Conservation (phyloP, 768 basidiomycete genomes). For the Leucosporidium scottii region DNA sequence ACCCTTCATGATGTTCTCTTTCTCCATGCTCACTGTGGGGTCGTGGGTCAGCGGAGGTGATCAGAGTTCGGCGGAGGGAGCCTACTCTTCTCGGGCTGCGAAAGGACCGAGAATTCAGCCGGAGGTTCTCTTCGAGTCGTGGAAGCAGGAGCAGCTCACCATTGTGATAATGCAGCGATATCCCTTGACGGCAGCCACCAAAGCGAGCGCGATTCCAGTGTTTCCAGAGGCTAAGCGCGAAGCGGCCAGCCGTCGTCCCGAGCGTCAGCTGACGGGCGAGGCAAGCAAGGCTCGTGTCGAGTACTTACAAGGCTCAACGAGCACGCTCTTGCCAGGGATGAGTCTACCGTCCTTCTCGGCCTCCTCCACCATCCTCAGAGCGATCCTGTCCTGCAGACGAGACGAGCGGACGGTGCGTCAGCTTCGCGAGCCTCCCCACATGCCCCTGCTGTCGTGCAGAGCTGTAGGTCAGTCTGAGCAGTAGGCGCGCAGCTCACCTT, state of each 20-base stretch:
- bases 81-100: too few species aligned
- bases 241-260: conserved; percentile 8
- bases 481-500: conserved; percentile 51
- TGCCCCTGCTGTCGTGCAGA: neutral
- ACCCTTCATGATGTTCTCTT: conserved; percentile 82
- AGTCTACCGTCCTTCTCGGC: conserved; percentile 83
- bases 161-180: conserved; percentile 45
- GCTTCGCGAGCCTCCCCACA: neutral
- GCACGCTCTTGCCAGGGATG: conserved; percentile 75
- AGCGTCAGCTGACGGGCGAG: neutral
- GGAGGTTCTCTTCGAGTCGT: neutral
- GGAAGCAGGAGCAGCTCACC: neutral
- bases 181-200: conserved; percentile 87
- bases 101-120: neutral
- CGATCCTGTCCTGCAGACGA: conserved; percentile 29
- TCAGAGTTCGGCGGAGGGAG: neutral
- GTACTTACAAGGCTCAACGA: conserved; percentile 72
- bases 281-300: too few species aligned
- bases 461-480: neutral
- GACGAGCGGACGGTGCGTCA: neutral
- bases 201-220: conserved; percentile 64
- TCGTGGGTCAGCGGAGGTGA: neutral
- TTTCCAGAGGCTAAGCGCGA: conserved; percentile 28
- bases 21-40: conserved; percentile 76
- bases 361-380: conserved; percentile 76